Conservation (phyloP, 371 early-diverging fungal species). For the Parasitella parasitica region DNA sequence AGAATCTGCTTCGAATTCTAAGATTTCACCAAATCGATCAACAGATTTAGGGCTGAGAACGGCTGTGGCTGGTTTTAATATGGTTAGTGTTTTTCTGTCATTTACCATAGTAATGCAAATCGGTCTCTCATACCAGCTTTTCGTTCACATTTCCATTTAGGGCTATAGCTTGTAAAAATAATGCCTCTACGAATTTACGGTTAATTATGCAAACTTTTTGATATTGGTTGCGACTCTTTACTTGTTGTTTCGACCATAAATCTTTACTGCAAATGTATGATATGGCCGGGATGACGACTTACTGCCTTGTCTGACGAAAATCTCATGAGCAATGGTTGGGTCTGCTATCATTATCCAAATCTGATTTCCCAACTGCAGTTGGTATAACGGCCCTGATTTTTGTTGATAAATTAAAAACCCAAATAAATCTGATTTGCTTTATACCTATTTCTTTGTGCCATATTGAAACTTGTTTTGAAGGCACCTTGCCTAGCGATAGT, state of each 20-base stretch:
- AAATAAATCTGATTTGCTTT: too few species aligned
- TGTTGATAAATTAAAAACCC: neutral
- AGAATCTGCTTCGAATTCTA: neutral
- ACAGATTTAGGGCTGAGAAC: constrained; percentile 5
- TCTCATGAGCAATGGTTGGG: constrained; percentile 17
- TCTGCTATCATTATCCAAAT: constrained; percentile 16
- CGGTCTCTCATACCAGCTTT: constrained; percentile 1
- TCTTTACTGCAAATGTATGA: neutral
- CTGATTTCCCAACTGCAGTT: constrained; percentile 13
- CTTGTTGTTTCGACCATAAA: constrained; percentile 17
- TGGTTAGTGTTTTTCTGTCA: too few species aligned
- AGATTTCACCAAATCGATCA: neutral
- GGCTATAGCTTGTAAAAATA: neutral
- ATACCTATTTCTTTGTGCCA: constrained; percentile 17
- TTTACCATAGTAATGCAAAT: too few species aligned
- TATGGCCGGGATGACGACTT: constrained; percentile 11
- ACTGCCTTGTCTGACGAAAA: constrained; percentile 12
- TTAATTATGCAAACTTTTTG: neutral
- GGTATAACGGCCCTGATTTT: constrained; percentile 14
- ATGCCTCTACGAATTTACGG: neutral
- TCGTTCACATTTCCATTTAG: neutral
- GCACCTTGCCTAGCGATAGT: constrained; percentile 5
- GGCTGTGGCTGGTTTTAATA: constrained; percentile 1
- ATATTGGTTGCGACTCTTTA: neutral
- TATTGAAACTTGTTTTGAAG: constrained; percentile 1